Conservation (phyloP, 2,329 filamentous ascomycete genomes). For the Cladosporium halotolerans region DNA sequence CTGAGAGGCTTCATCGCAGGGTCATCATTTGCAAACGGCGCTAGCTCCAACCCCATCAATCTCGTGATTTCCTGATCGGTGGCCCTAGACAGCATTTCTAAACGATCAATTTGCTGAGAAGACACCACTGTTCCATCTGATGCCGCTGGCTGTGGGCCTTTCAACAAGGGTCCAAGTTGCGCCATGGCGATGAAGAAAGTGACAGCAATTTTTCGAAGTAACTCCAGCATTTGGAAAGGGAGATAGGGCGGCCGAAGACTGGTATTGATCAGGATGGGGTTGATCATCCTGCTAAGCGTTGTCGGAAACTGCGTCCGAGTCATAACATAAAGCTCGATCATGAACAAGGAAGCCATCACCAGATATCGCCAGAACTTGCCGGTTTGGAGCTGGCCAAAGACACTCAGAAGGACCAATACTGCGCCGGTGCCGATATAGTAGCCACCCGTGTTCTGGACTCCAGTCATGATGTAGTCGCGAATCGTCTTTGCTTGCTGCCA, state of each 20-base stretch:
- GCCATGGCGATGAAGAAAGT: constrained; percentile 78
- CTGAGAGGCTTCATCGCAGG: constrained; percentile 58
- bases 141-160: constrained; percentile 24
- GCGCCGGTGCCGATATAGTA: constrained; percentile 56
- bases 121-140: constrained; percentile 28
- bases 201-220: constrained; percentile 69
- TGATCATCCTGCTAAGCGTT: constrained; percentile 42
- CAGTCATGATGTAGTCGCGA: constrained; percentile 65
- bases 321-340: constrained; percentile 52
- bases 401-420: constrained; percentile 55
- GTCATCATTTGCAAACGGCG: constrained; percentile 71
- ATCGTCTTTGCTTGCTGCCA: constrained; percentile 64
- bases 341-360: constrained; percentile 48
- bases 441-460: constrained; percentile 54
- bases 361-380: constrained; percentile 52
- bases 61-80: constrained; percentile 64
- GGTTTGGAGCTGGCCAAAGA: constrained; percentile 62
- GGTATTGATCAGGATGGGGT: constrained; percentile 40
- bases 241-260: constrained; percentile 57
- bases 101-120: constrained; percentile 60
- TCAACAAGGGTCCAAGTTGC: constrained; percentile 67
- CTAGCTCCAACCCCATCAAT: constrained; percentile 70
- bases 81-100: constrained; percentile 55
- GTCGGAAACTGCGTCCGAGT: constrained; percentile 45
- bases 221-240: constrained; percentile 74